These are phyloP conservation scores for Erysimum cheiranthoides DNA, from an alignment of 345 rosid genomes.

Conservation along the genomic window DNA sequence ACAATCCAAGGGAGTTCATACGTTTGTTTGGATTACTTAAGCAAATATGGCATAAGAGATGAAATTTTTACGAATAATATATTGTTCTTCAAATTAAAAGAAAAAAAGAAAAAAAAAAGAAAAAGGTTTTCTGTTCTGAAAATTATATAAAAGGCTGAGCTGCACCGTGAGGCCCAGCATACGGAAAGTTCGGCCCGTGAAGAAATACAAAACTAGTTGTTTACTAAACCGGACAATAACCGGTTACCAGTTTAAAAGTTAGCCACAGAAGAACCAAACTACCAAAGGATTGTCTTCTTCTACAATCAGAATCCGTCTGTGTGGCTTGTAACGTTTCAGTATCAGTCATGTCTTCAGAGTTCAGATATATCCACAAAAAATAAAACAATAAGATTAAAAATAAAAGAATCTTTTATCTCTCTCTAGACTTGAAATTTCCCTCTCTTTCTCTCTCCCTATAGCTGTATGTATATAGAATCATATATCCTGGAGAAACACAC, in stretches of 20 bases:
- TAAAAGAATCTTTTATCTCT: constrained; percentile 30
- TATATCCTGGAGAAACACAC: constrained; percentile 28
- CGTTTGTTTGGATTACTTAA: too few species aligned
- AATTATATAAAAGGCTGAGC: background rate
- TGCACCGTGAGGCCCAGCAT: constrained; percentile 7
- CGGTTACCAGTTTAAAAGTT: constrained; percentile 28
- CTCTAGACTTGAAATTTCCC: constrained; percentile 24
- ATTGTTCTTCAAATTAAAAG: too few species aligned
- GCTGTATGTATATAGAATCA: constrained; percentile 4
- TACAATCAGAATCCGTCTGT: constrained; percentile 42
- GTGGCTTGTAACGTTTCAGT: constrained; percentile 39
- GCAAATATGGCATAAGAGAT: too few species aligned
- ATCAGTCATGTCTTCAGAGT: constrained; percentile 32
- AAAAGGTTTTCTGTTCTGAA: too few species aligned
- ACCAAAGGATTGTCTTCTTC: constrained; percentile 32
- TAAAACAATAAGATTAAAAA: background rate
- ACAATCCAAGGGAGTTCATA: too few species aligned
- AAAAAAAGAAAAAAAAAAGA: too few species aligned
- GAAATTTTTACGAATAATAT: too few species aligned
- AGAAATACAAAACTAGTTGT: background rate
- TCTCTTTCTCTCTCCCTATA: constrained; percentile 29
- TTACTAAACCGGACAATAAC: constrained; percentile 17
- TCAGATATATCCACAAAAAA: constrained; percentile 44
- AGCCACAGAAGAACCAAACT: background rate
- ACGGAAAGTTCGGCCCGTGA: background rate